Conservation (phyloP, 2,329 filamentous ascomycete species). For the Arthroderma sp. region DNA sequence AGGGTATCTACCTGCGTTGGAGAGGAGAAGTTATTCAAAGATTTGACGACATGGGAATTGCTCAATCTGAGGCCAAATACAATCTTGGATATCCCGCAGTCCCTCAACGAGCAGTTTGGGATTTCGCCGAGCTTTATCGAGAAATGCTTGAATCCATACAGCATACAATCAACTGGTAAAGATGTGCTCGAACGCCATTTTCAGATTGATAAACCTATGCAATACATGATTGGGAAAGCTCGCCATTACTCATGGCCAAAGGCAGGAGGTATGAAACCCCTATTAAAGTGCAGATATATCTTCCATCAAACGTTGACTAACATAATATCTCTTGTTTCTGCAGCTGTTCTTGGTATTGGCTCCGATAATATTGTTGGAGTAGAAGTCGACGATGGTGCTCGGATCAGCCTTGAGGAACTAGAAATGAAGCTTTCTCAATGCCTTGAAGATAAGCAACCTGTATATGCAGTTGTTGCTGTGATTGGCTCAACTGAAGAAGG, state of each 20-base stretch:
- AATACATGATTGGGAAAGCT: not conserved
- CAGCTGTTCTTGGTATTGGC: conserved; percentile 35
- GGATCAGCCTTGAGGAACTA: conserved; percentile 24
- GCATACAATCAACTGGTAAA: not conserved
- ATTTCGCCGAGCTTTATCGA: conserved; percentile 28
- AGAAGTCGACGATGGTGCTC: conserved; percentile 27
- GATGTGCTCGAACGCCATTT: not conserved
- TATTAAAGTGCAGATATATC: too few species aligned
- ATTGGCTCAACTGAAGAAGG: conserved; percentile 39
- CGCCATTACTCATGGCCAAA: conserved; percentile 3
- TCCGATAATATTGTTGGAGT: conserved; percentile 31
- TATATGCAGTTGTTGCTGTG: conserved; percentile 34
- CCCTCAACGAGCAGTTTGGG: conserved; percentile 25
- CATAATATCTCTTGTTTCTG: not conserved
- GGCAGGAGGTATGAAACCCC: conserved; percentile 16
- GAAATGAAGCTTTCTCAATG: conserved; percentile 20
- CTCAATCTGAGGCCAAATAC: conserved; percentile 31
- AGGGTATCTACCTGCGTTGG: not conserved
- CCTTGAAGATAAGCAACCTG: conserved; percentile 19
- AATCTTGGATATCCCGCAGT: conserved; percentile 30
- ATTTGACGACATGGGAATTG: conserved; percentile 27
- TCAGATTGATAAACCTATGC: conserved; percentile 12
- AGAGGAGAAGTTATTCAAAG: not conserved
- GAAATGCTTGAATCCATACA: not conserved
- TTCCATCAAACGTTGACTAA: conserved; percentile 17